Percentiles rank a stretch among this genome's conserved stretches.
Conservation (phyloP, 2,329 filamentous ascomycete genomes). For the Penicillium thymicola region DNA sequence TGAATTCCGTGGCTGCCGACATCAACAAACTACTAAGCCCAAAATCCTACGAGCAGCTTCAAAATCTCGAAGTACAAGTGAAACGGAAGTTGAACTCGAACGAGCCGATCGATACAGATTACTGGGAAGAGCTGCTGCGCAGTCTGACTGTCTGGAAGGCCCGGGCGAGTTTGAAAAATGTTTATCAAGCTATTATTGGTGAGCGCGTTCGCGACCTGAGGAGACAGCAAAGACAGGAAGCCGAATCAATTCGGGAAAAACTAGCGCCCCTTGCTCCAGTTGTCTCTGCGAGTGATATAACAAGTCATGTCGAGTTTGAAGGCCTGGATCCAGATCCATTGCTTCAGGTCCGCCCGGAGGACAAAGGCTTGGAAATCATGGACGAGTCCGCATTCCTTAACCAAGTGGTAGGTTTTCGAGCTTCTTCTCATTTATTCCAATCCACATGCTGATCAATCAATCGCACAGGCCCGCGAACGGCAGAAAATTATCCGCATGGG, state of each 20-base stretch:
- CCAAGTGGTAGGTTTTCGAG: slow-evolving; percentile 47
- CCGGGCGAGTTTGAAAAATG: slow-evolving; percentile 73
- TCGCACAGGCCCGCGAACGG: slow-evolving; percentile 51
- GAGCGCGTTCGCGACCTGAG: slow-evolving; percentile 65
- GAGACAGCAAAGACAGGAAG: slow-evolving; percentile 66
- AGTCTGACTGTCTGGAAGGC: slow-evolving; percentile 89
- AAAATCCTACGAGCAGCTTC: slow-evolving; percentile 83
- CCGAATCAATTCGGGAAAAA: slow-evolving; percentile 53
- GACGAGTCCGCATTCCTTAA: slow-evolving; percentile 59
- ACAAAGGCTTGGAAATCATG: slow-evolving; percentile 58
- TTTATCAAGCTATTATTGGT: slow-evolving; percentile 72
- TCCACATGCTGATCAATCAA: slow-evolving; percentile 14
- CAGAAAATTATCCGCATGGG: slow-evolving; percentile 62
- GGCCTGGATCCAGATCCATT: slow-evolving; percentile 63
- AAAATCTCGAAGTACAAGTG: slow-evolving; percentile 82
- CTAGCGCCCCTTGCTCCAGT: slow-evolving; percentile 50
- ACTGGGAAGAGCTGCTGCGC: slow-evolving; percentile 89
- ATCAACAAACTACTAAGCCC: slow-evolving; percentile 83
- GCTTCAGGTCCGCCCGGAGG: slow-evolving; percentile 61
- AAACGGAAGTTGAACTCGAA: slow-evolving; percentile 79
- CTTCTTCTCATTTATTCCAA: not conserved
- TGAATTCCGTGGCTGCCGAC: slow-evolving; percentile 78
- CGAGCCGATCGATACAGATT: slow-evolving; percentile 92
- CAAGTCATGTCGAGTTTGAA: slow-evolving; percentile 39
- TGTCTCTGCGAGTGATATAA: slow-evolving; percentile 14